Base-by-base conservation (phyloP, 2,329 filamentous ascomycete genomes). In the Colletotrichum melonis region DNA sequence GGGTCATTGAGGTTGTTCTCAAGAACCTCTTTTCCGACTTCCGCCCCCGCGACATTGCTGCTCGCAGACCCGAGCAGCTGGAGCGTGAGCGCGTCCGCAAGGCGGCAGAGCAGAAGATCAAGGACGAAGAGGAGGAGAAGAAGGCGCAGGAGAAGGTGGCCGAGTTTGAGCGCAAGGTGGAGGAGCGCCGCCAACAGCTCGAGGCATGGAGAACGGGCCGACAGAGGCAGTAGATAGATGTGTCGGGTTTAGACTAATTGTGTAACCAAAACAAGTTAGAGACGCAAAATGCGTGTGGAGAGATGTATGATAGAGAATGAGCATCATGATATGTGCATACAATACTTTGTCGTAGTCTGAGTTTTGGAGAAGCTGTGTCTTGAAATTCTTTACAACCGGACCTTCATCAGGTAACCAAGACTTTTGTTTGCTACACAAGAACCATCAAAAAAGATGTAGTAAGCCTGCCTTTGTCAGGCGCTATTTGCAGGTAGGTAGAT, bases 1-100 rank as follows among this genome's bases (percentile, higher is more conserved):
- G 91, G 87, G 74, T 94, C 46, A 94, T 98, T 74, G 97, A 99
- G 85, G 92, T 95, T 77, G 88, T 91, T 0, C 88, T 99, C 78
- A 99, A 99, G 88, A 86, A 82, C 63, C 82, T 93, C 35, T 99
- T 98, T 84, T 96, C 93, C 76, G 97, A 99, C 83, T 97, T 94
- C 86, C 92, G 91, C 76, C 95, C 97, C 2, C 96, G 97, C 81
- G 97, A 98, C 81, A 98, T 99, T 79, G 96, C 97, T 1, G 87
- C 93, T 65, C 89, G 97, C 75, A 88, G 97, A 71, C 92, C 93
- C 4, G 97, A 99, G 80, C 97, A 99, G 88, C 85, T 97, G 12
- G 90, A 92, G 81, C 87, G 92, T 56, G 96, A 98, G 85, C 86
- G 89, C 69, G 87, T 88, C 75, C 89, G 95, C 76, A 93, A 93